Evolutionary conservation across 768 basidiomycete species (phyloP).

Genomic region (Mycena epipterygia): DNA sequence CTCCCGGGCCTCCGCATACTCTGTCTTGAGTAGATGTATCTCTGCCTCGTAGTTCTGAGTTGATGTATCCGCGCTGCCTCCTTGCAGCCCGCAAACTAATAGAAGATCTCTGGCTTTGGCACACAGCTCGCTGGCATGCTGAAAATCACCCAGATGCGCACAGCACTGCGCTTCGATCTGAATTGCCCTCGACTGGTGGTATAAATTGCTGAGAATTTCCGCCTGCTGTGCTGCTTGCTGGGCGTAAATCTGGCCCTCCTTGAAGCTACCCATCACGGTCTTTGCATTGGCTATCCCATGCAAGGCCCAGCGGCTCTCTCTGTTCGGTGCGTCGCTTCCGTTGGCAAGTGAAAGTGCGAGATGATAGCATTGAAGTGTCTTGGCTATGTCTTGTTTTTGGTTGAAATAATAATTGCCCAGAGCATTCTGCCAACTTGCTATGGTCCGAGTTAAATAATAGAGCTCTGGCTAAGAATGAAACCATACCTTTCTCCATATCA

Average conservation of each 20-base stretch:
- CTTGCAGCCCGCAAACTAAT: not conserved
- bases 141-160: not conserved
- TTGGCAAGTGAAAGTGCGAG: not conserved
- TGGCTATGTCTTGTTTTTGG: not conserved
- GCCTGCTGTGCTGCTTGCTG: not conserved
- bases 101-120: not conserved
- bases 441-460: not conserved
- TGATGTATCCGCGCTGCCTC: not conserved
- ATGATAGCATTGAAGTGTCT: not conserved
- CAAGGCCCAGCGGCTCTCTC: not conserved
- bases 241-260: not conserved
- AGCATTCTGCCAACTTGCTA: not conserved
- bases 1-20: not conserved
- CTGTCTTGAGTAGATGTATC: constrained; percentile 10
- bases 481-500: not conserved
- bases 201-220: not conserved
- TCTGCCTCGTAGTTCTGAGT: not conserved
- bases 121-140: not conserved
- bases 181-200: not conserved
- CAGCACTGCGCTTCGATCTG: not conserved
- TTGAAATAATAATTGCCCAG: not conserved
- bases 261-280: not conserved
- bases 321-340: not conserved
- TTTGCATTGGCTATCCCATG: not conserved
- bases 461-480: too few relatives aligned